Base-by-base conservation (phyloP, 805 yeast species). In the Lipomyces sp. region DNA sequence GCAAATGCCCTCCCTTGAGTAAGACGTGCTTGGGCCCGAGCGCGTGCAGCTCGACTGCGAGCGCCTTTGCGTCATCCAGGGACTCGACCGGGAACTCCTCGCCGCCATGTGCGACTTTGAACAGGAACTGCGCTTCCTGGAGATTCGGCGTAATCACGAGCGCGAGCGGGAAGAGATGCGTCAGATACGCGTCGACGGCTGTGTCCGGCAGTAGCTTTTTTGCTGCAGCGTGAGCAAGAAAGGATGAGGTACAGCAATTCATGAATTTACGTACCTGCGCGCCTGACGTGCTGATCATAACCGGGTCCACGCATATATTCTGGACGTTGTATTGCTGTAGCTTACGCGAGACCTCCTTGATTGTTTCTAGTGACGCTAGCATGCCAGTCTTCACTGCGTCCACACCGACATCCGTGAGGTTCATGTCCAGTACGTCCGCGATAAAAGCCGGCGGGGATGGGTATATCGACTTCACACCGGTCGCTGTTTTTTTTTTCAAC, bases 1-100 rank as follows among this genome's bases (percentile, higher is more conserved):
- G 64, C 6, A 86, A 80, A 63, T 87, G 95, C 0, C 96, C 95
- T 16, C 95, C 96, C 67, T 88, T 87, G 22, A 87, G 72, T 33
- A 87, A 68, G 8, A 87, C 76, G 56, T 78, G 78, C 6, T 70
- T 58, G 51, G 83, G 76, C 2, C 74, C 71, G 1, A 61, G 62
- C 4, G 60, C 48, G n/a, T 70, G 65, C 16, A 81, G 71, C 14
- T 61, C 49, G 40, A 63, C 63, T 3, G 81, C 79, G 33, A 74
- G 59, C 4, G 54, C 47, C 44, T 63, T 60, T 50, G 76, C 59
- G 34, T 75, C 79, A 0, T 74, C 74, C n/a, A 76, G 51, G 3
- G 72, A 54, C 1, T 57, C 44, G 7, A 74, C 61, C 1, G 49
- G 35, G 22, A 54, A 58, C 35, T 57, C 57, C 1, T 58, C 59